These are phyloP conservation scores for Globisporangium yorkense DNA, from an alignment of 352 stramenopile species.

Conservation along the genomic window DNA sequence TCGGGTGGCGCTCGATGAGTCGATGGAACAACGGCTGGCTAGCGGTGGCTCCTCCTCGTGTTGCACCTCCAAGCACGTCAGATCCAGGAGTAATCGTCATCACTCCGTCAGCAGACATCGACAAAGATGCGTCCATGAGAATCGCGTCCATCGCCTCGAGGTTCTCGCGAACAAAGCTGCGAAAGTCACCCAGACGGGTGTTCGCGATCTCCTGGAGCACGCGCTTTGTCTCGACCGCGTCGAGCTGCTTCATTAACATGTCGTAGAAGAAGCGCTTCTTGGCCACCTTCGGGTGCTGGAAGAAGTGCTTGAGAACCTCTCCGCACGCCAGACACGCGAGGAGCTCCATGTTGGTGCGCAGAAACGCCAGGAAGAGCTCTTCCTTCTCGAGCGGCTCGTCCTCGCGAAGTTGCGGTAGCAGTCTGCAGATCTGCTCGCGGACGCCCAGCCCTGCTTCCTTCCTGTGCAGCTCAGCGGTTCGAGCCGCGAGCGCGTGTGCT, in stretches of 20 bases:
- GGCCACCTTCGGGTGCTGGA: constrained; percentile 15
- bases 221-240: constrained; percentile 11
- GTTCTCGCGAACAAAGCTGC: constrained; percentile 40
- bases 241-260: constrained; percentile 26
- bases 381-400: constrained; percentile 30
- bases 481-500: constrained; percentile 2
- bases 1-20: constrained; percentile 52
- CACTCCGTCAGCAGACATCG: not conserved
- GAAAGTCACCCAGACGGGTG: constrained; percentile 25
- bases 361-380: constrained; percentile 24
- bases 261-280: constrained; percentile 30
- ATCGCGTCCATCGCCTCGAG: constrained; percentile 45
- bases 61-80: not conserved
- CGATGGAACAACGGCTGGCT: constrained; percentile 36
- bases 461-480: not conserved
- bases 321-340: constrained; percentile 23
- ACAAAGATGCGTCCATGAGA: constrained; percentile 17
- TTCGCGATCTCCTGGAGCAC: constrained; percentile 27
- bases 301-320: constrained; percentile 32
- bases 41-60: constrained; percentile 3
- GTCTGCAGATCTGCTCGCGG: constrained; percentile 22
- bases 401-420: constrained; percentile 24
- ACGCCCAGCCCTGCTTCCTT: constrained; percentile 2
- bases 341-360: constrained; percentile 25
- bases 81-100: not conserved